phyloP scores from a whole-genome alignment of 345 rosid genomes.

The Boechera retrofracta region DNA sequence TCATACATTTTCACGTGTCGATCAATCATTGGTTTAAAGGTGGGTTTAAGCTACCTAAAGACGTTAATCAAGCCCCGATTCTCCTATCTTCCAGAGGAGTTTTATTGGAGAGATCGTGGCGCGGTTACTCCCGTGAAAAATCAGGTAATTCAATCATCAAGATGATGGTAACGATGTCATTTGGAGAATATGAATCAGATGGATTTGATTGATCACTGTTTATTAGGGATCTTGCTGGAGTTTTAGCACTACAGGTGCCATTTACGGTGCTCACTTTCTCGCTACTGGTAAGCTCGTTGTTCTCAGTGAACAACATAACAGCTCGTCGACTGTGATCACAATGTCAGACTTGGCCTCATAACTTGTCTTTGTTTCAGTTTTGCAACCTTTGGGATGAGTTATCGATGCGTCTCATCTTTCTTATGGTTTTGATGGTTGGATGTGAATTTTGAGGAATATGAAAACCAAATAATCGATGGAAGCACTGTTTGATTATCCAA shows the following conservation, averaged over 20 bases:
- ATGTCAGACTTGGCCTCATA: slow-evolving; percentile 43
- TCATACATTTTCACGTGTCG: slow-evolving; percentile 47
- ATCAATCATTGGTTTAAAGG: slow-evolving; percentile 44
- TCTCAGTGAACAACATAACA: slow-evolving; percentile 85
- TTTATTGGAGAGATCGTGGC: slow-evolving; percentile 90
- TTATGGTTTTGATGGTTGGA: not conserved
- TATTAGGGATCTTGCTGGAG: slow-evolving; percentile 94
- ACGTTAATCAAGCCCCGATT: slow-evolving; percentile 75
- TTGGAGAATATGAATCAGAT: too few relatives aligned
- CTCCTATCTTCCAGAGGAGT: slow-evolving; percentile 76
- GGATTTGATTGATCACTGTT: not conserved
- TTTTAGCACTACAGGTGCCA: slow-evolving; percentile 88
- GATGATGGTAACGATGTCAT: too few relatives aligned
- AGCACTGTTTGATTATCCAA: too few relatives aligned
- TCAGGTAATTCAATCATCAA: slow-evolving; percentile 50
- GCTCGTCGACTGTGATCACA: slow-evolving; percentile 96
- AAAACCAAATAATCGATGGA: too few relatives aligned
- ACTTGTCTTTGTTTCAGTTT: too few relatives aligned
- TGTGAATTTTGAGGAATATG: not conserved
- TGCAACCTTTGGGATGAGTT: too few relatives aligned
- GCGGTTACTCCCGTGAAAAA: slow-evolving; percentile 76
- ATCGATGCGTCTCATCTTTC: too few relatives aligned
- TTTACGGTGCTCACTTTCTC: slow-evolving; percentile 88
- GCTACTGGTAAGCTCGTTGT: slow-evolving; percentile 82
- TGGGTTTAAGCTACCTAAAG: slow-evolving; percentile 63